A percentile compares a stretch with the other conserved stretches of the same genome.
phyloP scores from a whole-genome alignment of 257 asterid genomes.

The Eucommia ulmoides region DNA sequence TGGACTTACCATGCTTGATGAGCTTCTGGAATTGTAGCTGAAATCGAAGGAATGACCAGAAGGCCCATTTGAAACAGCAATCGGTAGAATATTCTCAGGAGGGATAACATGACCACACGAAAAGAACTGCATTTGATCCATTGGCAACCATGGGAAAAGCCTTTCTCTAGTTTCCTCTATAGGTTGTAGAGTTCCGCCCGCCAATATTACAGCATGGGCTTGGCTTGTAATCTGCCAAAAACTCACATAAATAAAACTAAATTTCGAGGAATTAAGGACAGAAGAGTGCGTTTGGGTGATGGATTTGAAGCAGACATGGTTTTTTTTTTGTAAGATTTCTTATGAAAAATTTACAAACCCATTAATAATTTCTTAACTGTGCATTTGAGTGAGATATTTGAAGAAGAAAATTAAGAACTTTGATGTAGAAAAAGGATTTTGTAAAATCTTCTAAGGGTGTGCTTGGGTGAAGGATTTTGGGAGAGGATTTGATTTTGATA shows the following conservation, averaged over 20 bases:
- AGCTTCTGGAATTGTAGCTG: conserved; percentile 66
- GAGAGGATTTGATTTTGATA: too few relatives aligned
- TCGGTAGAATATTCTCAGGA: conserved; percentile 67
- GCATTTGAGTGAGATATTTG: too few relatives aligned
- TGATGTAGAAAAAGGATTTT: too few relatives aligned
- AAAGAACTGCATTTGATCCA: conserved; percentile 53
- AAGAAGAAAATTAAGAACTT: too few relatives aligned
- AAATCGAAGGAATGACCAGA: conserved; percentile 68
- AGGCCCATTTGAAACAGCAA: conserved; percentile 84
- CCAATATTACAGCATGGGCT: conserved; percentile 84
- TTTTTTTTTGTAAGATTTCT: too few relatives aligned
- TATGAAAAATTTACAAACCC: too few relatives aligned
- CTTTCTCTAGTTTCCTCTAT: conserved; percentile 93
- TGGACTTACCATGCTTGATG: conserved; percentile 60
- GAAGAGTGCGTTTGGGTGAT: too few relatives aligned
- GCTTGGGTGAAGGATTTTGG: too few relatives aligned
- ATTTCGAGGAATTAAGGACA: too few relatives aligned
- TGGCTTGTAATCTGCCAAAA: conserved; percentile 43
- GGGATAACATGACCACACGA: conserved; percentile 89
- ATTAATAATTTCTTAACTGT: too few relatives aligned
- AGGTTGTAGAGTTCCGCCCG: conserved; percentile 97
- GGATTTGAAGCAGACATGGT: too few relatives aligned
- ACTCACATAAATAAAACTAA: neutral
- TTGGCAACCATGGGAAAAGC: conserved; percentile 57
- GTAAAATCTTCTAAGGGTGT: too few relatives aligned